Evolutionary conservation across 1,284 basidiomycete species (phyloP), one percentile per base, ranked within the genome.

Genomic region (Tylopilus sp.): DNA sequence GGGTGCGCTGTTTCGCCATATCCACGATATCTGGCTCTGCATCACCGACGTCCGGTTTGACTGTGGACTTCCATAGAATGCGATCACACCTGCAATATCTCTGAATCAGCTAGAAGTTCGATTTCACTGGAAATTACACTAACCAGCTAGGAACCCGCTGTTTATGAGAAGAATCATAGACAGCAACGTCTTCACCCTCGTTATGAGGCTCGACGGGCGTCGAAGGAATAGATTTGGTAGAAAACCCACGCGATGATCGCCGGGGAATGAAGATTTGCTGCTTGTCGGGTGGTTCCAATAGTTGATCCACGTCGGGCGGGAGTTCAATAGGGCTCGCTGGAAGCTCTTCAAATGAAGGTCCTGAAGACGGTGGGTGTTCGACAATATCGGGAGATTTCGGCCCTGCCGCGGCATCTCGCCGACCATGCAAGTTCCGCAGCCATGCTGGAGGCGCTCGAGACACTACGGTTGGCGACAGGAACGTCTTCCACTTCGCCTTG

Each of bases 71-170:
- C 81, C 81, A 89, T 4, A 90, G 66, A 44, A 90, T 87, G 18
- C 87, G 79, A 59, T 90, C 87, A 58, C 87, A 90, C 85, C 85
- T 86, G 48, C 35, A 28, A 16, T 23, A 23, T 21, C 26, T 39
- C 28, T 29, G 7, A 38, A 41, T 60, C 31, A 52, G 49, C 31
- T 34, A 42, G 16, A 19, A 18, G 23, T 2, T 30, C 10, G 2
- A 38, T 34, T 21, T 29, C 25, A 35, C 41, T 18, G 51, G 34
- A 40, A n/a, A 43, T 16, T 23, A 46, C 37, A 49, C 54, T 49
- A 53, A 86, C 87, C 88, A 90, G 60, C 86, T 88, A 3, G 87
- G 87, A 26, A 90, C 87, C n/a, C 87, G 79, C 59, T 82, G 78
- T 67, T 90, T 90, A 58, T 78, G 73, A 13, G 88, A 89, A 19